Evolutionary conservation across 371 early-diverging fungal genomes (phyloP), one percentile per base, ranked within the genome.

Genomic region (Mucor irregularis): DNA sequence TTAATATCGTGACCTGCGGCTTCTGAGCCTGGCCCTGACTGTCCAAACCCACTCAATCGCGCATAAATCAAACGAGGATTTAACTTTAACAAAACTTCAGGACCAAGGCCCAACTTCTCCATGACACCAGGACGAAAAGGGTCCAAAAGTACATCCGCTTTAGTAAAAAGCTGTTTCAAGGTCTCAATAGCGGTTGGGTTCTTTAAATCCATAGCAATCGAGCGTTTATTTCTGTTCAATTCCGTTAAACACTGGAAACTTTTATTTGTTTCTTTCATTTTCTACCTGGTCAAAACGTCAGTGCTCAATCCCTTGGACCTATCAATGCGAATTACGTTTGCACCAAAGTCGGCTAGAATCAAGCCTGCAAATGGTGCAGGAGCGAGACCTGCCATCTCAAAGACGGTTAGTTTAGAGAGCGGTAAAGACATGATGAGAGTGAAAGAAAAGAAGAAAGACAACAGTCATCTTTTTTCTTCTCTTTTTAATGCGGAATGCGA

Each of bases 1-100:
- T 90, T 91, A 53, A 90, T 83, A 60, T 91, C 91, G 56, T 91
- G 91, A 0, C 90, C 91, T 3, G 91, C 91, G 60, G 78, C 79
- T 31, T 68, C 62, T 13, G 86, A 74, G 28, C 62, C 69, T n/a
- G 60, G 40, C 22, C 89, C 89, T 7, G 58, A 48, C 51, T 88
- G 91, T 4, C 89, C 89, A 65, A 79, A 91, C 4, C 91, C 91
- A 16, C 86, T 88, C 49, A 90, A 58, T 11, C 89, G 66, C 4
- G 87, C 90, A 73, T 81, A 78, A 53, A 91, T 75, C 44, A 88
- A 58, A 3, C 78, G 46, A 4, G 86, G 84, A 64, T 90, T 89
- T 19, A 63, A 39, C 19, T 70, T 68, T 17, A 81, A 46, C 14
- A 88, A 49, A 5, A 72, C 72, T 4, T 85, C 80, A 29, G 91